Conservation (phyloP, 768 basidiomycete genomes). For the Phaeotremella fagi region DNA sequence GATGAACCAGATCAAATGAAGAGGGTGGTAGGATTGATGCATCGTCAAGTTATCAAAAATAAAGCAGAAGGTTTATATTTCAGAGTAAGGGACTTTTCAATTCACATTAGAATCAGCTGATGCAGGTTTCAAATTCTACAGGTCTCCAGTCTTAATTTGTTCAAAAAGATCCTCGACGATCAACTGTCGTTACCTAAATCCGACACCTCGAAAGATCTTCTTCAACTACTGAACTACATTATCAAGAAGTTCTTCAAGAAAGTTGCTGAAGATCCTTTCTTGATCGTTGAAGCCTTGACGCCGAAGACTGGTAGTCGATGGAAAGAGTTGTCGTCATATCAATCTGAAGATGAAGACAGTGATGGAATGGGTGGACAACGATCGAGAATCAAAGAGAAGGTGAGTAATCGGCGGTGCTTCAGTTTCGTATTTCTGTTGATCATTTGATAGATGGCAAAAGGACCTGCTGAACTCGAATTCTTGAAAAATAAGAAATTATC, state of each 20-base stretch:
- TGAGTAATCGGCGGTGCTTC: constrained; percentile 1
- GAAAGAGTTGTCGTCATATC: constrained; percentile 34
- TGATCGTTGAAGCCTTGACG: constrained; percentile 73
- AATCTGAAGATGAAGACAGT: constrained; percentile 37
- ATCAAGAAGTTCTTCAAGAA: constrained; percentile 93
- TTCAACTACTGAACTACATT: constrained; percentile 76
- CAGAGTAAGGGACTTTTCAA: constrained; percentile 58
- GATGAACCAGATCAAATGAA: constrained; percentile 72
- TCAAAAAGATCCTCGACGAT: constrained; percentile 78
- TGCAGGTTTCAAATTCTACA: constrained; percentile 43
- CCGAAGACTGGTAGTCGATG: constrained; percentile 32
- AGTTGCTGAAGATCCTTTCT: constrained; percentile 73
- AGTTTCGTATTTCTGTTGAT: background rate
- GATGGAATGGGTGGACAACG: constrained; percentile 37
- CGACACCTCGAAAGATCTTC: constrained; percentile 73
- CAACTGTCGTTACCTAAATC: constrained; percentile 68
- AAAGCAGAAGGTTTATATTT: constrained; percentile 95
- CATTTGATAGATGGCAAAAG: constrained; percentile 20
- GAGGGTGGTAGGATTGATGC: constrained; percentile 79
- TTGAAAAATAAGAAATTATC: constrained; percentile 70
- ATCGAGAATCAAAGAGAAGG: constrained; percentile 40
- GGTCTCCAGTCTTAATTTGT: constrained; percentile 84
- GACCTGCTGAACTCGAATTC: constrained; percentile 62
- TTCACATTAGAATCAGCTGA: constrained; percentile 2
- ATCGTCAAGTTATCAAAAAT: constrained; percentile 81